Evolutionary conservation across 2,329 filamentous ascomycete species (phyloP).

Genomic region (Aspergillus pseudotamarii): DNA sequence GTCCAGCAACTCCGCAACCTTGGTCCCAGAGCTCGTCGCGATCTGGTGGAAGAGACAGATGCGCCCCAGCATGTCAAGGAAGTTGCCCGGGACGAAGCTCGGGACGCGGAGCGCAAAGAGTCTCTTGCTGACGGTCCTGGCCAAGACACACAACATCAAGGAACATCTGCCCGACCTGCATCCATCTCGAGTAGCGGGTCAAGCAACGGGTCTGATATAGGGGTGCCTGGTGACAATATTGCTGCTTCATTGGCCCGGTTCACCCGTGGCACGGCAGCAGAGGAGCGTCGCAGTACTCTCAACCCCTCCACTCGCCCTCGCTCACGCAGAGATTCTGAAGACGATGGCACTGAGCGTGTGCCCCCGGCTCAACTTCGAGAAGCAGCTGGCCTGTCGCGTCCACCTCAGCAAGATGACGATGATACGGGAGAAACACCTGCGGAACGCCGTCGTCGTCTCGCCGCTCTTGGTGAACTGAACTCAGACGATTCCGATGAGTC

Average conservation of each 20-base stretch:
- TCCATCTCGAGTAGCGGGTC: constrained; percentile 29
- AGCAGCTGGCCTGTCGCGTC: constrained; percentile 32
- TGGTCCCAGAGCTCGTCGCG: constrained; percentile 60
- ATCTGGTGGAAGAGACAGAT: constrained; percentile 46
- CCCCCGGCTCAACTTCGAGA: constrained; percentile 40
- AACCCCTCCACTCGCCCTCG: constrained; percentile 29
- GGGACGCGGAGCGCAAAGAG: constrained; percentile 27
- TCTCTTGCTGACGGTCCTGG: constrained; percentile 22
- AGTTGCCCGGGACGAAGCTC: constrained; percentile 36
- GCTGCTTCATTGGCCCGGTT: constrained; percentile 42
- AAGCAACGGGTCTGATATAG: constrained; percentile 27
- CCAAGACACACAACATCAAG: constrained; percentile 18
- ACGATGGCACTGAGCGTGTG: constrained; percentile 47
- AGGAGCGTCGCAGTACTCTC: constrained; percentile 42
- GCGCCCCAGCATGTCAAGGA: constrained; percentile 44
- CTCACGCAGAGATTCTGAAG: constrained; percentile 42
- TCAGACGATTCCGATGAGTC: constrained; percentile 32
- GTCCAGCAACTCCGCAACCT: constrained; percentile 63
- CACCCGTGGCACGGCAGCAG: constrained; percentile 39
- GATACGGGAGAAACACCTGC: constrained; percentile 49
- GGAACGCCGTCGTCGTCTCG: constrained; percentile 50
- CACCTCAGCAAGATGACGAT: constrained; percentile 32
- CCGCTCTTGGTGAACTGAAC: constrained; percentile 43
- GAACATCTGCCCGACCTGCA: constrained; percentile 14
- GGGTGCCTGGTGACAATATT: constrained; percentile 38